These are phyloP conservation scores for Diaporthe vaccinii DNA, from an alignment of 2,329 filamentous ascomycete species.

Conservation along the genomic window DNA sequence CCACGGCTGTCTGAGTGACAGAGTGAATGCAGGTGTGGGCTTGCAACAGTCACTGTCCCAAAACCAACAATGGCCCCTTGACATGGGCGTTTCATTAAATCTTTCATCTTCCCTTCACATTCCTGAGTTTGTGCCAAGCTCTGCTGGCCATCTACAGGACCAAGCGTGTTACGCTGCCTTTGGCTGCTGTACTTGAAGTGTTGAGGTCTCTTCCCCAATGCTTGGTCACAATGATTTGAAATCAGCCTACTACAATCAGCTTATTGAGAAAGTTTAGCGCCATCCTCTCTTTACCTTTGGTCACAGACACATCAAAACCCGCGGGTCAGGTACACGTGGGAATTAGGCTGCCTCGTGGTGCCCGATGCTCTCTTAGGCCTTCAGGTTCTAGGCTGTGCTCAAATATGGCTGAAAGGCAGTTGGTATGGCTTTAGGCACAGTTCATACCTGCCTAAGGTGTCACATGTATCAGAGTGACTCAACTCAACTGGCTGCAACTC, in stretches of 20 bases:
- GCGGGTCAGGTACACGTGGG: background rate
- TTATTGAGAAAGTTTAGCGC: background rate
- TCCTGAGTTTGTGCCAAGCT: slow-evolving; percentile 7
- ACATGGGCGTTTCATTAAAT: background rate
- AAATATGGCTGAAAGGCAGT: background rate
- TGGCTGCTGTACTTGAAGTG: background rate
- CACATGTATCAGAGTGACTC: slow-evolving; percentile 4
- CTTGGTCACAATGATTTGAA: background rate
- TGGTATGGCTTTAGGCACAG: background rate
- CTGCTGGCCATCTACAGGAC: background rate
- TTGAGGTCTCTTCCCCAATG: background rate
- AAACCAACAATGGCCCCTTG: background rate
- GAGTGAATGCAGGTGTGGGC: slow-evolving; percentile 10
- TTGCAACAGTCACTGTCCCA: slow-evolving; percentile 18
- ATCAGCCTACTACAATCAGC: background rate
- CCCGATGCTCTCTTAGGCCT: slow-evolving; percentile 2
- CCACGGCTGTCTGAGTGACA: background rate
- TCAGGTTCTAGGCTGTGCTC: background rate
- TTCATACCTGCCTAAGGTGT: background rate
- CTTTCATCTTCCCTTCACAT: background rate
- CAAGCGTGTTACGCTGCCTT: background rate
- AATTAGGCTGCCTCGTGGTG: slow-evolving; percentile 20
- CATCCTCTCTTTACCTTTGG: background rate
- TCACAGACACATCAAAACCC: background rate
- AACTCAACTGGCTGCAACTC: background rate